Percentiles rank a stretch among this genome's conserved stretches.
phyloP scores from a whole-genome alignment of 352 stramenopile genomes.

The Pythium brassicae region DNA sequence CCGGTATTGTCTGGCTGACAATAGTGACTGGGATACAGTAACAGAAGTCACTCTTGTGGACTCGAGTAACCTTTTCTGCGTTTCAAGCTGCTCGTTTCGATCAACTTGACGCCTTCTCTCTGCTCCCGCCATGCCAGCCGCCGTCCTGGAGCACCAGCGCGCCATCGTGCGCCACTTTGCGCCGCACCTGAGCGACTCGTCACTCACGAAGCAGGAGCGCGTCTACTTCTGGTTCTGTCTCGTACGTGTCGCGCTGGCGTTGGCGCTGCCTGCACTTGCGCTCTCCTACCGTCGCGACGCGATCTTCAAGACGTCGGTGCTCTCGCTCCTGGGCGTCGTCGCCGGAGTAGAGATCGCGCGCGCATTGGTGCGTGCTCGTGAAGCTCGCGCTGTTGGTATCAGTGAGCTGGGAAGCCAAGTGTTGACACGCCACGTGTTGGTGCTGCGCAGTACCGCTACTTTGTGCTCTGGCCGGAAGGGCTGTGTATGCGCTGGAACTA shows the following conservation, averaged over 20 bases:
- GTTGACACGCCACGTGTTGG: not conserved
- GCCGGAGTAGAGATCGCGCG: slow-evolving; percentile 42
- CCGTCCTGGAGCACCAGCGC: slow-evolving; percentile 50
- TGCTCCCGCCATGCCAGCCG: too few relatives aligned
- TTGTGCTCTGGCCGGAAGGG: slow-evolving; percentile 70
- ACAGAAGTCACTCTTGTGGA: too few relatives aligned
- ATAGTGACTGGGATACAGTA: too few relatives aligned
- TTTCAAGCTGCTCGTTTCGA: too few relatives aligned
- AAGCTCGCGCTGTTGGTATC: not conserved
- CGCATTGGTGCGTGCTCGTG: slow-evolving; percentile 30
- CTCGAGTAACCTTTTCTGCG: too few relatives aligned
- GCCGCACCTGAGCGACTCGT: slow-evolving; percentile 53
- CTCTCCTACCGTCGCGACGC: slow-evolving; percentile 45
- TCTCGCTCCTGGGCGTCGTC: slow-evolving; percentile 52
- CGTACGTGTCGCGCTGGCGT: slow-evolving; percentile 44
- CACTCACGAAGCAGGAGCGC: slow-evolving; percentile 45
- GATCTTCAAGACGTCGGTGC: slow-evolving; percentile 58
- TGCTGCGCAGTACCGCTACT: slow-evolving; percentile 51
- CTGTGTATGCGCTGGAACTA: slow-evolving; percentile 61
- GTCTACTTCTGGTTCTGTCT: slow-evolving; percentile 52
- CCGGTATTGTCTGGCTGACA: too few relatives aligned
- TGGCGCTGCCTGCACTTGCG: slow-evolving; percentile 42
- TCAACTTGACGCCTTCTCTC: too few relatives aligned
- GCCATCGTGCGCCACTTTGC: slow-evolving; percentile 74
- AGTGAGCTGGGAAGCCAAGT: not conserved